Percentiles rank a stretch among this genome's conserved stretches.
Conservation (phyloP, 805 yeast genomes). For the Candida verbasci region DNA sequence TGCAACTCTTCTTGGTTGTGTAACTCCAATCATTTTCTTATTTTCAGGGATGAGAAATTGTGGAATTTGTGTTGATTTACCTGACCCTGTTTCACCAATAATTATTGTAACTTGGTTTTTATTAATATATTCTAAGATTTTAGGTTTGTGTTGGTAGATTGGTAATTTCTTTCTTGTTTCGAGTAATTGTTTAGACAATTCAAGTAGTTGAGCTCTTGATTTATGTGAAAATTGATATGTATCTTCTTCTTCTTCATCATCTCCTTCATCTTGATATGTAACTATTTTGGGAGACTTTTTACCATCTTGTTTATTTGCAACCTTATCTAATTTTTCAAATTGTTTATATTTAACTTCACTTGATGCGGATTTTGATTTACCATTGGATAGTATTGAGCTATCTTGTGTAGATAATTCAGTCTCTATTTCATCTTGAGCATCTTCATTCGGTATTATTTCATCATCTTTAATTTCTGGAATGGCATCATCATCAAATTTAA, state of each 20-base stretch:
- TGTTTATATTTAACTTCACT: conserved; percentile 4
- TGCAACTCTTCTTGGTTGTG: conserved; percentile 97
- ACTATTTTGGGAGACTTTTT: conserved; percentile 10
- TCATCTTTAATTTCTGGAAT: too few relatives aligned
- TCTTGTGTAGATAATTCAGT: too few relatives aligned
- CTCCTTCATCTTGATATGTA: conserved; percentile 23
- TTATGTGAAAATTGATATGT: conserved; percentile 1
- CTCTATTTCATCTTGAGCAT: not conserved
- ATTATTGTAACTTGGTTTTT: conserved; percentile 67
- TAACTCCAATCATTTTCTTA: conserved; percentile 70
- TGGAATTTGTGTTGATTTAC: conserved; percentile 96
- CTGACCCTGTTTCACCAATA: conserved; percentile 97
- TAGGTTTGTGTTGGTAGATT: conserved; percentile 65
- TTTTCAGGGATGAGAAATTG: conserved; percentile 67
- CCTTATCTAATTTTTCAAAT: too few relatives aligned
- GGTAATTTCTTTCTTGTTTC: conserved; percentile 61
- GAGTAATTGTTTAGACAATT: conserved; percentile 42
- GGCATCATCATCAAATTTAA: conserved; percentile 18
- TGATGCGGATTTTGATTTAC: too few relatives aligned
- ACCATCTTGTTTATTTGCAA: conserved; percentile 5
- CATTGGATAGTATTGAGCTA: too few relatives aligned
- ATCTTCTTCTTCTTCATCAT: conserved; percentile 16
- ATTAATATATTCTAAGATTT: conserved; percentile 52
- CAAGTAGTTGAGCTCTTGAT: conserved; percentile 22
- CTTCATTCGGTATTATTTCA: not conserved